Evolutionary conservation across 2,329 filamentous ascomycete genomes (phyloP), one percentile per base, ranked within the genome.

Genomic region (Coniochaeta ligniaria): DNA sequence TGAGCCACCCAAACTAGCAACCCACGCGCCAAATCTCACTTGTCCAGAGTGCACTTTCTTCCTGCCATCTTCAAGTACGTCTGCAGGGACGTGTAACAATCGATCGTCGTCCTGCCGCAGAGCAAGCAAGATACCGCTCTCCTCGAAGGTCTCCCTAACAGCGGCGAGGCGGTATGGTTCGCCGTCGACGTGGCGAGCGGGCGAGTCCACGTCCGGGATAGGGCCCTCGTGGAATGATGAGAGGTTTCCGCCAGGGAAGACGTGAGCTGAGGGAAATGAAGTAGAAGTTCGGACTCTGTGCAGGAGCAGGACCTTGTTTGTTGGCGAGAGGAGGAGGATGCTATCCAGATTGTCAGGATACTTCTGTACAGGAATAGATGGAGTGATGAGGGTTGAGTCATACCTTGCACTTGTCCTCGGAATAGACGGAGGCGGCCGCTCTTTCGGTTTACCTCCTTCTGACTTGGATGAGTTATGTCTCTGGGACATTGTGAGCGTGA

Each of bases 231-330:
- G 91, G 22, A 83, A 83, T 0, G 83, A 74, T 14, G 92, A 89
- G 24, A 96, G 81, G 68, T 92, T 92, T 6, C 95, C 95, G 36
- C 95, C 95, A 0, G 95, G 94, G 66, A 99, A 99, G 63, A 99
- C 95, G 70, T 98, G 92, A 0, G 94, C 95, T 0, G 91, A 94
- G 4, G 94, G 85, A 70, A 97, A 98, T 2, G 92, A 89, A 1
- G 84, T 86, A 0, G 91, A 95, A 1, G 89, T 92, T 65, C 88
- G 83, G 2, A 96, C 91, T 63, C 95, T 88, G 72, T 92, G 92
- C 9, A 98, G 85, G 20, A 98, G 85, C 0, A 99, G 83, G 55
- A 98, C 85, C 72, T 96, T 87, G 72, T 98, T 97, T 58, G 83
- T 80, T 0, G 92, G 89, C 0, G 95, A 97, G 56, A 99, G 79